Base-by-base conservation (phyloP, 805 yeast species). In the Saturnispora dispora region DNA sequence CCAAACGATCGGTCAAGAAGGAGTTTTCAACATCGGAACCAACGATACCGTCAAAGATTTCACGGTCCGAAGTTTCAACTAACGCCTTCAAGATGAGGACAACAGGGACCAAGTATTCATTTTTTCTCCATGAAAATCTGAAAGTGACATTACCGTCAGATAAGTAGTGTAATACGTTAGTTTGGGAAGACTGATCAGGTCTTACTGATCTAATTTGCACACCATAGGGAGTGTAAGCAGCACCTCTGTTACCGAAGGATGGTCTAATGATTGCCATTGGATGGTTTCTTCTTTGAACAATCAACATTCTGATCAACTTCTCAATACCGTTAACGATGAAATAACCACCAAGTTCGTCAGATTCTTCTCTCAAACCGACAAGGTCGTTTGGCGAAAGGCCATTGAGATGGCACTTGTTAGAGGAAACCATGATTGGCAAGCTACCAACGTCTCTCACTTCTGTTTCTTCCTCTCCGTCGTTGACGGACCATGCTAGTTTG, bases 201-300 rank as follows among this genome's bases (percentile, higher is more conserved):
- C 99, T 81, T 2, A 89, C 97, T 55, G 85, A 81, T 71, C 99
- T 81, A 55, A 93, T 85, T 72, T 90, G 97, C 55, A 93, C 81
- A 82, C 99, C 99, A 60, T 70, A 93, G 54, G 82, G 81, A 40
- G 96, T 74, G 71, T 93, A 93, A 7, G 88, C 71, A 6, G 91
- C 85, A 63, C 99, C 99, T 77, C 99, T 84, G 71, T 89, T 89
- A 47, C 83, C 84, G 64, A 91, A 93, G 10, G 96, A 86, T 33
- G 96, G 95, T 72, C 99, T 88, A 53, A 89, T 84, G 61, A 93
- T 81, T 11, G 98, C 98, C 96, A 93, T 88, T 23, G 98, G 96
- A 65, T 90, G 97, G 67, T 93, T 93, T 70, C 99, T 80, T 68
- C 98, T 83, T 71, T 91, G 99, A 18, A 93, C 97, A 73, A 93